Evolutionary conservation across 805 yeast genomes (phyloP).

Genomic region (Candida manassasensis): DNA sequence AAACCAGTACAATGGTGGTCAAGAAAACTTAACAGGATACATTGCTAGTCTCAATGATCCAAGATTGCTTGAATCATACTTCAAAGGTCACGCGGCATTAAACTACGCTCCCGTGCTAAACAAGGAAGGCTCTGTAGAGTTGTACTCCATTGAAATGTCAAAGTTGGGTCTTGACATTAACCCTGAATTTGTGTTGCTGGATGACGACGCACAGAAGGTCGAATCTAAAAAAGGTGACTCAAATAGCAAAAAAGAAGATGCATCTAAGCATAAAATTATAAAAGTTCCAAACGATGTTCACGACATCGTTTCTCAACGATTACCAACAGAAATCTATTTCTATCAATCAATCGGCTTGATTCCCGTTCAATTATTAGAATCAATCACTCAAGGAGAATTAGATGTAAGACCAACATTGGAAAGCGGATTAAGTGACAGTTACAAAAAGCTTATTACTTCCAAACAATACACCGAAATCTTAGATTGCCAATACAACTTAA

Average conservation of each 20-base stretch:
- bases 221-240: slow-evolving; percentile 8
- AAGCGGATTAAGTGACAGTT: slow-evolving; percentile 54
- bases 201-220: slow-evolving; percentile 14
- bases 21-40: slow-evolving; percentile 36
- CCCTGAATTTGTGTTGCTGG: slow-evolving; percentile 14
- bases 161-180: slow-evolving; percentile 23
- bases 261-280: slow-evolving; percentile 7
- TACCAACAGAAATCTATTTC: slow-evolving; percentile 81
- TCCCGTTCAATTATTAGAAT: slow-evolving; percentile 58
- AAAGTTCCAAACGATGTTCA: slow-evolving; percentile 74
- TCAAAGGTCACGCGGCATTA: slow-evolving; percentile 64
- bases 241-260: not conserved
- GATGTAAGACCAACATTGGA: slow-evolving; percentile 65
- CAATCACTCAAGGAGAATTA: slow-evolving; percentile 60
- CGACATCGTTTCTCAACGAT: slow-evolving; percentile 73
- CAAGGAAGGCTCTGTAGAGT: slow-evolving; percentile 62
- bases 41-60: slow-evolving; percentile 45
- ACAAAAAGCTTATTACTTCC: slow-evolving; percentile 48
- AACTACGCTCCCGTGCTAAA: slow-evolving; percentile 72
- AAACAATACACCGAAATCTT: slow-evolving; percentile 45
- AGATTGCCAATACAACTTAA: slow-evolving; percentile 58
- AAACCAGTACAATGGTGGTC: slow-evolving; percentile 22
- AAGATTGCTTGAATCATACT: slow-evolving; percentile 46
- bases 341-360: slow-evolving; percentile 77
- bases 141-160: slow-evolving; percentile 42